These are phyloP conservation scores for Orbilia quercus DNA, from an alignment of 2,329 filamentous ascomycete genomes.

Conservation along the genomic window DNA sequence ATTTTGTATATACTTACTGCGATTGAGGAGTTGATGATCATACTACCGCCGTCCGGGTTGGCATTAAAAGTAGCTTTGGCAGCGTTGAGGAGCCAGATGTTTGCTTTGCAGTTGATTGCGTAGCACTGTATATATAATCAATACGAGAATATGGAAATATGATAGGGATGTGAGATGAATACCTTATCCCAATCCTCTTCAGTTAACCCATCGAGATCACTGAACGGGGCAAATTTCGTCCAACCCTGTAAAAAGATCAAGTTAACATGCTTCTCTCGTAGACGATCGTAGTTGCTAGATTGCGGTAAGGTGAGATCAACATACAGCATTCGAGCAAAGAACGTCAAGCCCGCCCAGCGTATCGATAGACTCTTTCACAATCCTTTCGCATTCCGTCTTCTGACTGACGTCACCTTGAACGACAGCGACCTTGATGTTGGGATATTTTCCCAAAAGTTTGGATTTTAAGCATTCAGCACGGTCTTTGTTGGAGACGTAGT, in stretches of 20 bases:
- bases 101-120: conserved; percentile 70
- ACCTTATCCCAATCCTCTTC: conserved; percentile 75
- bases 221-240: conserved; percentile 71
- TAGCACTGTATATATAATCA: conserved; percentile 58
- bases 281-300: not conserved
- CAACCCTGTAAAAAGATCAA: conserved; percentile 66
- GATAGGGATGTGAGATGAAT: too few relatives aligned
- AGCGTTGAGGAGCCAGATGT: conserved; percentile 68
- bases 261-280: not conserved
- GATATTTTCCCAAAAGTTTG: conserved; percentile 68
- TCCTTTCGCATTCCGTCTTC: conserved; percentile 70
- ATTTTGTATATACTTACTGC: conserved; percentile 62
- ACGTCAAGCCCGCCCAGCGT: conserved; percentile 78
- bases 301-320: conserved; percentile 57
- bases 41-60: conserved; percentile 73
- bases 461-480: conserved; percentile 71
- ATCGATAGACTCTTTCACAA: conserved; percentile 71
- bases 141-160: not conserved
- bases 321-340: conserved; percentile 78
- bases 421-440: conserved; percentile 67
- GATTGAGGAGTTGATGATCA: conserved; percentile 73
- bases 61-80: conserved; percentile 71
- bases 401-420: conserved; percentile 76
- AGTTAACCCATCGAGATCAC: conserved; percentile 69
- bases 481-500: conserved; percentile 74